phyloP scores from a whole-genome alignment of 2,329 filamentous ascomycete genomes.

The Tolypocladium cylindrosporum region DNA sequence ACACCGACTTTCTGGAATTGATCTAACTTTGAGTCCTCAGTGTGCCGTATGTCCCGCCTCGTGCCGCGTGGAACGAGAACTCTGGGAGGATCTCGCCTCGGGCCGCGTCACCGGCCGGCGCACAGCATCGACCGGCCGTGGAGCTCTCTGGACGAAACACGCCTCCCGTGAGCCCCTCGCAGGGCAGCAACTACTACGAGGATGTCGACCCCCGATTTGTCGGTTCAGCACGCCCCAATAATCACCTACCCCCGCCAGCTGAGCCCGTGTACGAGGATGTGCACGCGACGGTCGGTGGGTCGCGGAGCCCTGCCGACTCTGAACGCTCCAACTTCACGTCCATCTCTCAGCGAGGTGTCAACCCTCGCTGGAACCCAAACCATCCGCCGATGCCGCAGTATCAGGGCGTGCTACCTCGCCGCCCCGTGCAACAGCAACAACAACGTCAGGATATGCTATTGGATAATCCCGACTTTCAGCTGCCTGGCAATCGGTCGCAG shows the following conservation, averaged over 20 bases:
- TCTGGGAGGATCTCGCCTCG: constrained; percentile 33
- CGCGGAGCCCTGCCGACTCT: constrained; percentile 65
- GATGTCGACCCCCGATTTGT: constrained; percentile 86
- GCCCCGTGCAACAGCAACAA: constrained; percentile 45
- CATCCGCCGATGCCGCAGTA: constrained; percentile 32
- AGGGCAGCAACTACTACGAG: constrained; percentile 64
- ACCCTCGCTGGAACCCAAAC: constrained; percentile 71
- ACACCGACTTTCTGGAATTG: not conserved
- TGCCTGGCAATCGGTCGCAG: constrained; percentile 39
- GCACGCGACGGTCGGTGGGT: constrained; percentile 36
- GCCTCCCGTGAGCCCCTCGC: constrained; percentile 18
- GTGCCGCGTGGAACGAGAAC: constrained; percentile 44
- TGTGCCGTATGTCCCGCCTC: constrained; percentile 44
- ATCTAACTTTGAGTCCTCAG: constrained; percentile 12
- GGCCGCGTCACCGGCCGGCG: constrained; percentile 33
- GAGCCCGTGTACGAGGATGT: constrained; percentile 52
- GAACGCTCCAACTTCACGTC: constrained; percentile 83
- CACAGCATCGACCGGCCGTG: constrained; percentile 18
- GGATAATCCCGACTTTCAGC: constrained; percentile 78
- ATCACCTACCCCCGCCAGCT: constrained; percentile 16
- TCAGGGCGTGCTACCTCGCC: constrained; percentile 30
- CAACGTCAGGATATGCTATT: constrained; percentile 64
- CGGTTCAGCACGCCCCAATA: constrained; percentile 21
- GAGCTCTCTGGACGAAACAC: constrained; percentile 26
- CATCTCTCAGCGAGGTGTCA: constrained; percentile 78